Conservation (phyloP, 345 rosid genomes). For the Gossypium sturtianum region DNA sequence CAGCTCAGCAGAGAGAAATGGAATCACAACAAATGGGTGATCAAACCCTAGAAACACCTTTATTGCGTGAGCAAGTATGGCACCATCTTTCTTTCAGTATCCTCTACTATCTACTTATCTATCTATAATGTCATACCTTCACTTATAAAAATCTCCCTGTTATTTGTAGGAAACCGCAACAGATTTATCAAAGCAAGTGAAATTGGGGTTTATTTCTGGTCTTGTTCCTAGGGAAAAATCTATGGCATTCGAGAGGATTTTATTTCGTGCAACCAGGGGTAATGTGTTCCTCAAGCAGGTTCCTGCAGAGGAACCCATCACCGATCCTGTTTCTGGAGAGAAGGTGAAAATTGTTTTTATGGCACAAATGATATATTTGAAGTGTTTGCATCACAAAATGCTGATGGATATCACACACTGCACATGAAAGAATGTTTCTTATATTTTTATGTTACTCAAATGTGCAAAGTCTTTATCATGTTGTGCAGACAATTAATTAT, state of each 20-base stretch:
- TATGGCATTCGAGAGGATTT: conserved; percentile 88
- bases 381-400: not conserved
- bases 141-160: not conserved
- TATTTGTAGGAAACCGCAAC: conserved; percentile 47
- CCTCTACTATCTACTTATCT: not conserved
- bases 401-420: not conserved
- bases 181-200: conserved; percentile 82
- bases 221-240: conserved; percentile 89
- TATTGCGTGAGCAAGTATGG: conserved; percentile 58
- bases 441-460: not conserved
- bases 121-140: not conserved
- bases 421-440: not conserved
- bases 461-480: not conserved
- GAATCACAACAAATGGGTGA: conserved; percentile 50
- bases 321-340: conserved; percentile 86
- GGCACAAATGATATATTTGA: not conserved
- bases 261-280: conserved; percentile 97
- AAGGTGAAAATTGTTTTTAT: conserved; percentile 44
- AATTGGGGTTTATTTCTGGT: conserved; percentile 82
- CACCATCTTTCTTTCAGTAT: conserved; percentile 9
- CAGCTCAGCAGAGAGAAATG: conserved; percentile 67
- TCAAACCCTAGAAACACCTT: conserved; percentile 69
- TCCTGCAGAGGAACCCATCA: conserved; percentile 62
- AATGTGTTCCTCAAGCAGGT: conserved; percentile 69
- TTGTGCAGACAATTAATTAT: not conserved